Base-by-base conservation (phyloP, 2,329 filamentous ascomycete species). In the Fonsecaea pedrosoi region DNA sequence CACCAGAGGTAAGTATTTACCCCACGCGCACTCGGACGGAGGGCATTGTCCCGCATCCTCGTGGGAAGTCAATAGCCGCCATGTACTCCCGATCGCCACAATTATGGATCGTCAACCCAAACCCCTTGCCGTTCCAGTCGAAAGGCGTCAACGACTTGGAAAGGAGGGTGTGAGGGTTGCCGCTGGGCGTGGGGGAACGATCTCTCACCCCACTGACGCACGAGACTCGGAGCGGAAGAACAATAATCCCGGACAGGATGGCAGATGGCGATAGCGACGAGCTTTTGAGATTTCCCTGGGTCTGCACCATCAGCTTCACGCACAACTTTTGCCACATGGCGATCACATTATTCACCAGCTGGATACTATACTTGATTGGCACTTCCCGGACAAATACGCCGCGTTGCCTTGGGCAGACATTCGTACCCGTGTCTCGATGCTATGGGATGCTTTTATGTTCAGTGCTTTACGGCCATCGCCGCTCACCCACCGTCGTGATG, bases 21-120 rank as follows among this genome's bases (percentile, higher is more conserved):
- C 54, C 54, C 54, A 55, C 54, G 54, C 54, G 3, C 15, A 50
- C 45, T 50, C 45, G 18, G 45, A 50, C 45, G 45, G 45, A 50
- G 18, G 45, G 5, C n/a, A 10, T 50, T 50, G 45, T 25, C 45
- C 45, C 45, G 45, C 45, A 25, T 12, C 25, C 45, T 25, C 8
- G 18, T 3, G 12, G 8, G 45, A 50, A 25, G 18, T 9, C 45
- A 25, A 50, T 6, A 21, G 45, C 45, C 18, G 18, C 12, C 45
- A 9, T 50, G 45, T 12, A 25, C 45, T 50, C 45, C 45, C 10
- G 12, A 12, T 50, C 10, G 45, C 18, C 45, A 50, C 45, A 4
- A 30, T 12, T 50, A 21, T 30, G 45, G 45, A 50, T 25, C 45
- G 18, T 18, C n/a, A 50, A n/a, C 18, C 42, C 21, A 50, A 48